Evolutionary conservation across 768 basidiomycete species (phyloP), one percentile per base, ranked within the genome.

Genomic region (Kondoa malvinella): DNA sequence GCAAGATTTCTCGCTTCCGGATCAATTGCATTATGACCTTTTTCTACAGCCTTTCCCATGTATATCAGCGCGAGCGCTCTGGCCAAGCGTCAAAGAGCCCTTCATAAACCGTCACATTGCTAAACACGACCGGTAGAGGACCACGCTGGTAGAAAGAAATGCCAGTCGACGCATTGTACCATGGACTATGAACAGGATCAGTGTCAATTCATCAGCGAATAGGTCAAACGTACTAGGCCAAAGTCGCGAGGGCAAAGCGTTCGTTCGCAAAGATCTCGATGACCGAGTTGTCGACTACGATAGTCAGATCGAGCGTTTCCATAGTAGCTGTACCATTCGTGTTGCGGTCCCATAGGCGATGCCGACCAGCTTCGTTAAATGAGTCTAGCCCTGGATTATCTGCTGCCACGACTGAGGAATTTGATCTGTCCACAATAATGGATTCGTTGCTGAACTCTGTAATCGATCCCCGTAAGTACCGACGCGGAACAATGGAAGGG

Each of bases 201-300:
- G n/a, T n/a, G n/a, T n/a, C n/a, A n/a, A n/a, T n/a, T n/a, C n/a
- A n/a, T n/a, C n/a, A n/a, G n/a, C n/a, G n/a, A n/a, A n/a, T n/a
- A n/a, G n/a, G n/a, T n/a, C n/a, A n/a, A n/a, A n/a, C n/a, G n/a
- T n/a, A n/a, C n/a, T n/a, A n/a, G n/a, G n/a, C n/a, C n/a, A n/a
- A n/a, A n/a, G n/a, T n/a, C n/a, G n/a, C n/a, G 50, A 56, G 50
- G 15, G n/a, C 50, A 56, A 56, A 56, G 50, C 50, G 50, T n/a
- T 56, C n/a, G 50, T 56, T 56, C 15, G n/a, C 50, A n/a, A 56
- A 56, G 50, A 56, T 56, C 50, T 56, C 50, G 50, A 56, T n/a
- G 50, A 56, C n/a, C 50, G 50, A 56, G 50, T 56, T 56, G 50
- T 56, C 50, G n/a, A 56, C 50, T 14, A 56, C n/a, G 15, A 56